Evolutionary conservation across 2,329 filamentous ascomycete species (phyloP).

Genomic region (Myriosclerotinia curreyana): DNA sequence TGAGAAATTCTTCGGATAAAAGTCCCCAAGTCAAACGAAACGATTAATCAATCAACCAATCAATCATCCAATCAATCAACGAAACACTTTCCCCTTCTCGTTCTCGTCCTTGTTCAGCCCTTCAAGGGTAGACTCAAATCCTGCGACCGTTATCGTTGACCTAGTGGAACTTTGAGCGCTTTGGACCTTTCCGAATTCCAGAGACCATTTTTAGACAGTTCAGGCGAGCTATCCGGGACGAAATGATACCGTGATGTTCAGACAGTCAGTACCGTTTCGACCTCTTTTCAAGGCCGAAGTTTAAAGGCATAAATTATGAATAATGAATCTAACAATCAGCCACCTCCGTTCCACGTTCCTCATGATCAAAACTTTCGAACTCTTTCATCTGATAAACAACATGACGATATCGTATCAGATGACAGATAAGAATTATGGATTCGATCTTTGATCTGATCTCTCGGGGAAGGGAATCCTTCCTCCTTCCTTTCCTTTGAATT

Average conservation of each 20-base stretch:
- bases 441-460: background rate
- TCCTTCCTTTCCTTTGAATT: background rate
- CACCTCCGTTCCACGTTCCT: background rate
- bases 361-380: background rate
- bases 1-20: slow-evolving; percentile 4
- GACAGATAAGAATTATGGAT: background rate
- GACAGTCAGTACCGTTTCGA: background rate
- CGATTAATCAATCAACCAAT: background rate
- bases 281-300: slow-evolving; percentile 10
- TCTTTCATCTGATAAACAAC: background rate
- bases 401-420: slow-evolving; percentile 5
- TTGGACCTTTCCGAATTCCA: background rate
- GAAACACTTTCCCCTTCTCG: too few species aligned
- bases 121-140: background rate
- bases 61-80: too few species aligned
- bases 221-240: background rate
- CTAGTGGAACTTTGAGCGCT: background rate
- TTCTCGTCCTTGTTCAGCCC: slow-evolving; percentile 5
- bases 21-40: background rate
- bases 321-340: background rate
- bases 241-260: background rate
- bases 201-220: slow-evolving; percentile 2
- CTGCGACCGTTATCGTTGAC: slow-evolving; percentile 5
- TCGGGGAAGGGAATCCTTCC: too few species aligned
- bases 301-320: slow-evolving; percentile 2